Percentiles rank a stretch among this genome's conserved stretches.
Conservation (phyloP, 495 filamentous ascomycete species). For the Penicillium cinerascens region DNA sequence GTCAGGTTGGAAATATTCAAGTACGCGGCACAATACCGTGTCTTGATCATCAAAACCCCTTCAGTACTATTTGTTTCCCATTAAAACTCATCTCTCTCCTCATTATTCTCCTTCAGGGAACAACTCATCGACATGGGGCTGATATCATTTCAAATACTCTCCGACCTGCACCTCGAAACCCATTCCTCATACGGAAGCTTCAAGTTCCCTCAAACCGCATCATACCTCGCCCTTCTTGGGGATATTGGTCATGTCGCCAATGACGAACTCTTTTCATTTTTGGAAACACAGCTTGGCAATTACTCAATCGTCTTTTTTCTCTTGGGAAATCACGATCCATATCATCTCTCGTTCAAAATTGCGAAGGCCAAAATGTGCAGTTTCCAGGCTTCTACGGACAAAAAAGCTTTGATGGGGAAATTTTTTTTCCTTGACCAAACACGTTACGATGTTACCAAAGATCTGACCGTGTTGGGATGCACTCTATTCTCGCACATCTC, state of each 20-base stretch:
- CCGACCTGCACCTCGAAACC: background rate
- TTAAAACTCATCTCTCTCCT: too few species aligned
- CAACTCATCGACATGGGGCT: too few species aligned
- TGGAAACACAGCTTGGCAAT: background rate
- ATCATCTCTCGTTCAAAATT: background rate
- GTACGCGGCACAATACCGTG: too few species aligned
- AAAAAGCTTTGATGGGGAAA: background rate
- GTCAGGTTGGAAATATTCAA: too few species aligned
- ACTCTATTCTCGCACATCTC: conserved; percentile 41
- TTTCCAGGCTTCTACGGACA: background rate
- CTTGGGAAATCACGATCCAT: background rate
- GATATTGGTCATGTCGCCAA: background rate
- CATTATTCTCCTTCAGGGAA: too few species aligned
- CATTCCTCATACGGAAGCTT: background rate
- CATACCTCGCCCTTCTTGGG: background rate
- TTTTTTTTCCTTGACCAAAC: conserved; percentile 22
- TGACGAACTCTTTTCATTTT: background rate
- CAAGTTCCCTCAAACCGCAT: background rate
- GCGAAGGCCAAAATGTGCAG: conserved; percentile 1
- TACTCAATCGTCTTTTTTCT: background rate
- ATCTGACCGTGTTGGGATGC: conserved; percentile 38
- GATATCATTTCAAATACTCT: background rate
- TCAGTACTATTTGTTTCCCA: too few species aligned
- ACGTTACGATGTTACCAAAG: conserved; percentile 23
- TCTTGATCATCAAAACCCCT: too few species aligned